phyloP scores from a whole-genome alignment of 1,139 yeast genomes.

The Pneumocystis oryctolagi region DNA sequence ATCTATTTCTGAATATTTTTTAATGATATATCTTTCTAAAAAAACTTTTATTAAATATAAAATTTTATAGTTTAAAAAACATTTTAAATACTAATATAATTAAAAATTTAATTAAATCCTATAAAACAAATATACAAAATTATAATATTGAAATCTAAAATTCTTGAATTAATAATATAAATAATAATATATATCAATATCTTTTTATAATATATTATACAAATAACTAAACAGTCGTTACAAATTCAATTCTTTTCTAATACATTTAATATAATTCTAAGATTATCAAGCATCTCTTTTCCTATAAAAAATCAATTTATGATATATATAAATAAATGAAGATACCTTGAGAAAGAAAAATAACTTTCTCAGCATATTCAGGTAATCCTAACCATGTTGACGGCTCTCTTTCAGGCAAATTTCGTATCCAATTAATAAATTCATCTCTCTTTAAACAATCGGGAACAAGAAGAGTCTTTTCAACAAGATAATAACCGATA shows the following conservation, averaged over 20 bases:
- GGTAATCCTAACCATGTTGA: slow-evolving; percentile 50
- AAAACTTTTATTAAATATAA: too few species aligned
- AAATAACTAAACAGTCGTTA: neutral
- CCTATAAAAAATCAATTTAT: neutral
- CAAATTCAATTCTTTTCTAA: neutral
- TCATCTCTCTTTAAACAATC: slow-evolving; percentile 31
- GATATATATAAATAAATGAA: neutral
- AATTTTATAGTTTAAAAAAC: too few species aligned
- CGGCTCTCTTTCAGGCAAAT: slow-evolving; percentile 45
- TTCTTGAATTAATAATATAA: too few species aligned
- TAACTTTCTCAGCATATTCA: slow-evolving; percentile 29
- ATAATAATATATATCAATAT: neutral
- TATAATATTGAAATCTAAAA: too few species aligned
- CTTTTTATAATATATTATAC: neutral
- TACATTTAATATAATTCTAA: neutral
- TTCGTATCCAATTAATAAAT: slow-evolving; percentile 38
- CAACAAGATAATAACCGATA: slow-evolving; percentile 26
- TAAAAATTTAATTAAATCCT: too few species aligned
- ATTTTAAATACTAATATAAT: too few species aligned
- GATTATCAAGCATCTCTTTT: neutral
- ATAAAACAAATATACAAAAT: too few species aligned
- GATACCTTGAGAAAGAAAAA: slow-evolving; percentile 19
- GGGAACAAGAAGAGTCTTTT: slow-evolving; percentile 30
- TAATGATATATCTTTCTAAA: too few species aligned
- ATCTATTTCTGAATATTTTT: too few species aligned